Evolutionary conservation across 768 basidiomycete species (phyloP).

Genomic region (Dentipellis sp.): DNA sequence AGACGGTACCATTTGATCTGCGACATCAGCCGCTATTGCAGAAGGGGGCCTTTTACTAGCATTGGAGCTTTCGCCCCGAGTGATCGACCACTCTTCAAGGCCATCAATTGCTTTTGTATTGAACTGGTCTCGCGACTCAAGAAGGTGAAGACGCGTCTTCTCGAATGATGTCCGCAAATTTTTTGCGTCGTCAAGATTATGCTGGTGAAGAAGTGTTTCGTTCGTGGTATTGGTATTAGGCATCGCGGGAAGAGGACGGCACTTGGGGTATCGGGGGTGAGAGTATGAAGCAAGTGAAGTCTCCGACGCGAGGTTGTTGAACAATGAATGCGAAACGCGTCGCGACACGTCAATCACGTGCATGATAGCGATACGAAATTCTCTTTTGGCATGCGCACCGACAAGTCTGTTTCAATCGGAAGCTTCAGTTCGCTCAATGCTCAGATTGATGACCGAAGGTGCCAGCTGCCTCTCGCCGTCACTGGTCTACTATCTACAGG

Average conservation of each 20-base stretch:
- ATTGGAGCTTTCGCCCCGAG: conserved; percentile 1
- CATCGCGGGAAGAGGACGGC: not conserved
- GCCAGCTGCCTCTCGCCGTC: too few species aligned
- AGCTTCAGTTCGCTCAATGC: too few species aligned
- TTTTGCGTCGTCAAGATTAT: conserved; percentile 6
- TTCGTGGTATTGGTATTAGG: not conserved
- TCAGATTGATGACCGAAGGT: too few species aligned
- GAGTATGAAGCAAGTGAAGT: not conserved
- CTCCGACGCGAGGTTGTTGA: too few species aligned
- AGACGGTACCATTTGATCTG: conserved; percentile 47
- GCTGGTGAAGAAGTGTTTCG: not conserved
- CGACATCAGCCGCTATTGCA: conserved; percentile 33
- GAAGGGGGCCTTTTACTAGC: conserved; percentile 5
- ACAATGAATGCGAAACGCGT: not conserved
- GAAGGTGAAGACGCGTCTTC: conserved; percentile 9
- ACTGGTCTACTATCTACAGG: too few species aligned
- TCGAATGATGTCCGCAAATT: conserved; percentile 9
- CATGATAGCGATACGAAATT: too few species aligned
- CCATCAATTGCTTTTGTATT: conserved; percentile 7
- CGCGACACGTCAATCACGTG: not conserved
- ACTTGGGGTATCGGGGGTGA: not conserved
- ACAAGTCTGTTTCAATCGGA: too few species aligned
- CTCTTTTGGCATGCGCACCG: too few species aligned
- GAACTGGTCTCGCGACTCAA: conserved; percentile 12
- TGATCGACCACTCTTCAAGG: conserved; percentile 2